Conservation (phyloP, 768 basidiomycete genomes). For the Pleurotus cornucopiae region DNA sequence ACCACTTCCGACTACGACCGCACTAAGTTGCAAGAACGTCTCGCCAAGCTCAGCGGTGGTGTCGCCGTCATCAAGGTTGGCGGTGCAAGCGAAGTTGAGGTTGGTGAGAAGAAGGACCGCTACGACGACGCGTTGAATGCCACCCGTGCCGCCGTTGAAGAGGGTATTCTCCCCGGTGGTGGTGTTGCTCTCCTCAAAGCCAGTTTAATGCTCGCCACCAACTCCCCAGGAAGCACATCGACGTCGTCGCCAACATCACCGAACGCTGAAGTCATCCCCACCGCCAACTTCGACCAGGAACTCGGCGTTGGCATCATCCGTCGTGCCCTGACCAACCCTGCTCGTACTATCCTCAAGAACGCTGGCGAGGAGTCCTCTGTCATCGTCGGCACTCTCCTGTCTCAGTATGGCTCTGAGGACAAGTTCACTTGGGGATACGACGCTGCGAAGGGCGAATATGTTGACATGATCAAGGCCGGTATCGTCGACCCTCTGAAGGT, state of each 20-base stretch:
- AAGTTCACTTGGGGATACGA: conserved; percentile 89
- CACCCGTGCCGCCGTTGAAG: conserved; percentile 97
- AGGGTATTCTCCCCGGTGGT: conserved; percentile 97
- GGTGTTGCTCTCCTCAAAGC: conserved; percentile 92
- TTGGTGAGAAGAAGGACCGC: conserved; percentile 98
- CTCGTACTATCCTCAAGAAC: conserved; percentile 86
- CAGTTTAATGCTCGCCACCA: conserved; percentile 62
- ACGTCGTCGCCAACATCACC: conserved; percentile 44
- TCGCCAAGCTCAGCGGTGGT: conserved; percentile 94
- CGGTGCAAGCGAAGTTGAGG: conserved; percentile 90
- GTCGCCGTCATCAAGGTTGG: conserved; percentile 99
- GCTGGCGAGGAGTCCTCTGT: conserved; percentile 94
- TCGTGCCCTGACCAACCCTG: conserved; percentile 77
- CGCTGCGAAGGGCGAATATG: conserved; percentile 86
- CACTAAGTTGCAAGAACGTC: conserved; percentile 92
- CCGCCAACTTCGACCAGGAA: conserved; percentile 94
- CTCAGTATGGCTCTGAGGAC: conserved; percentile 64
- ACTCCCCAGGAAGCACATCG: conserved; percentile 43
- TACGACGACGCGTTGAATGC: conserved; percentile 97
- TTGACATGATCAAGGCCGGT: conserved; percentile 91
- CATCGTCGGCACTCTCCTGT: conserved; percentile 82
- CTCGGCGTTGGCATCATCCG: conserved; percentile 93
- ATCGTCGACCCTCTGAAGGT: conserved; percentile 98
- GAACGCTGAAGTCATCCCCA: conserved; percentile 65
- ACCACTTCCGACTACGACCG: conserved; percentile 92